Evolutionary conservation across 2,329 filamentous ascomycete genomes (phyloP), one percentile per base, ranked within the genome.

Genomic region (Aspergillus persii): DNA sequence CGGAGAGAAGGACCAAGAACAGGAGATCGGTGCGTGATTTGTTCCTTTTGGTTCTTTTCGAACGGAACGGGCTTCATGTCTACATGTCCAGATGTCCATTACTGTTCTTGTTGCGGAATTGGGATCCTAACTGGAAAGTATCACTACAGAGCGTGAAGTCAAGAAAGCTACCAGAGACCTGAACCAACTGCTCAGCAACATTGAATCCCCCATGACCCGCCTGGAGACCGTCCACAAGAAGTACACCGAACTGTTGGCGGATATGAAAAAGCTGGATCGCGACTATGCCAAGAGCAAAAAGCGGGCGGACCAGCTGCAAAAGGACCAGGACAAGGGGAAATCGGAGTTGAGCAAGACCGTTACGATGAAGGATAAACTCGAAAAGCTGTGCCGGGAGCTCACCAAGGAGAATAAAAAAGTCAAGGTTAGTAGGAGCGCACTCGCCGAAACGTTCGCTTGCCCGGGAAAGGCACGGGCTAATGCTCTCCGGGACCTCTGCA

Each of bases 401-500:
- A 95, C 96, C 61, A 90, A 94, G 69, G 95, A 99, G 72, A 99
- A 99, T 76, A 98, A 98, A 78, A 96, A 96, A 79, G 87, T 99
- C 65, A 98, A 98, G 89, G 91, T 74, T 56, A 48, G 56, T 57
- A 54, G 18, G 18, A 23, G 49, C 48, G 36, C 27, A 27, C 50
- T 60, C 27, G 39, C 7, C 48, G 50, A 31, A 3, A 27, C 31
- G 15, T 15, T 30, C 15, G 49, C n/a, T n/a, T 30, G 31, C 12
- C n/a, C 50, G 27, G 39, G 26, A 30, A 30, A 55, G 31, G n/a
- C 27, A 50, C 54, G 36, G 36, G 55, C 65, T 66, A 61, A 68
- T 56, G 41, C 9, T 9, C 9, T 5, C 15, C n/a, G 4, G 36
- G 15, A 49, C 53, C 59, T 56, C 58, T 63, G 56, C 73, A 92